A percentile compares a stretch with the other conserved stretches of the same genome.
phyloP scores from a whole-genome alignment of 257 asterid species.

The Lithospermum erythrorhizon region DNA sequence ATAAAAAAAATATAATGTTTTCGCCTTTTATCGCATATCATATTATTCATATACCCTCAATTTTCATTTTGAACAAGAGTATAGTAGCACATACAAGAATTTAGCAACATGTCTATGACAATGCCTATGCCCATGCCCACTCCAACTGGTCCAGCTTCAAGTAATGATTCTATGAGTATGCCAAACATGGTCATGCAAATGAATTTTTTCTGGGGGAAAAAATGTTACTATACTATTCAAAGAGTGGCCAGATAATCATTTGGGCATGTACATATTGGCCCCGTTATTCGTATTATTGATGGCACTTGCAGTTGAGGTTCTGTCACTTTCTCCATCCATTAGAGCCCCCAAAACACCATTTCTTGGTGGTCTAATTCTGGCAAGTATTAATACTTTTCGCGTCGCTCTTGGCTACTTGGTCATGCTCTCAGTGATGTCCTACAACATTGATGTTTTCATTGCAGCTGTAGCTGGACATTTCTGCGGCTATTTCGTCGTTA shows the following conservation, averaged over 20 bases:
- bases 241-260: constrained; percentile 33
- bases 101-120: background rate
- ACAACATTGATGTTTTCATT: constrained; percentile 49
- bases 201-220: constrained; percentile 35
- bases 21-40: too few species aligned
- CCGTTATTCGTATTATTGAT: constrained; percentile 32
- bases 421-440: constrained; percentile 72
- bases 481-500: constrained; percentile 30
- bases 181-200: constrained; percentile 24
- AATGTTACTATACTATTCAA: constrained; percentile 19
- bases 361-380: constrained; percentile 17
- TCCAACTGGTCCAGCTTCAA: constrained; percentile 8
- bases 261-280: constrained; percentile 51
- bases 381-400: constrained; percentile 34
- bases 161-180: constrained; percentile 12
- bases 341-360: constrained; percentile 19
- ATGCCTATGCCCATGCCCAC: constrained; percentile 17
- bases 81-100: background rate
- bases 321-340: constrained; percentile 22
- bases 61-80: background rate
- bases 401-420: constrained; percentile 56
- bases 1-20: too few species aligned
- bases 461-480: constrained; percentile 56
- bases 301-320: constrained; percentile 30
- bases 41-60: background rate